Evolutionary conservation across 1,284 basidiomycete genomes (phyloP).

Genomic region (Ustilago shanxiensis): DNA sequence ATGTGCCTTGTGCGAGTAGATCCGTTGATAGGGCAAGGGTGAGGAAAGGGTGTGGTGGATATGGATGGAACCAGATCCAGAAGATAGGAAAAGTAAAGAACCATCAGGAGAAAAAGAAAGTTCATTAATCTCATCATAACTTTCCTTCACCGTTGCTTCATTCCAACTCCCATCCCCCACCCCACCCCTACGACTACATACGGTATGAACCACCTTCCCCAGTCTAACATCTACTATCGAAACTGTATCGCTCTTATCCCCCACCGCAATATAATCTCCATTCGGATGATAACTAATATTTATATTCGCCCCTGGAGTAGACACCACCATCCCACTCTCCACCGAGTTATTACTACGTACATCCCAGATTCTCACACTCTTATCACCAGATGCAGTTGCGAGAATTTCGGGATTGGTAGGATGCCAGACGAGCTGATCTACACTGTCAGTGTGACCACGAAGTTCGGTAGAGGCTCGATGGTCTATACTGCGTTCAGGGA

Average conservation of each 20-base stretch:
- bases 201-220: slow-evolving; percentile 39
- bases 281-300: slow-evolving; percentile 62
- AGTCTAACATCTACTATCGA: slow-evolving; percentile 51
- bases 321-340: neutral
- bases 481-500: slow-evolving; percentile 60
- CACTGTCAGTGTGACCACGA: slow-evolving; percentile 57
- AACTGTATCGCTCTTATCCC: slow-evolving; percentile 63
- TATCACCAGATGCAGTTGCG: slow-evolving; percentile 58
- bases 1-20: slow-evolving; percentile 49
- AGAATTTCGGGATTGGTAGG: slow-evolving; percentile 60
- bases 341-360: slow-evolving; percentile 17
- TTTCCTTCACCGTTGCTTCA: neutral
- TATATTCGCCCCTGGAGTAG: slow-evolving; percentile 59
- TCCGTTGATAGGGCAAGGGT: slow-evolving; percentile 1
- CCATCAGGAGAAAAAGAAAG: slow-evolving; percentile 60
- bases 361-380: slow-evolving; percentile 65
- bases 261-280: slow-evolving; percentile 59
- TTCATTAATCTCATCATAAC: slow-evolving; percentile 63
- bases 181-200: slow-evolving; percentile 23
- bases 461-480: slow-evolving; percentile 61
- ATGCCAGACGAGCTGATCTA: slow-evolving; percentile 63
- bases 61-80: slow-evolving; percentile 56
- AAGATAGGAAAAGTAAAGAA: slow-evolving; percentile 55
- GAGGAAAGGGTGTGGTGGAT: slow-evolving; percentile 36
- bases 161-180: neutral